These are phyloP conservation scores for Thalassiosira mediterranea DNA, from an alignment of 352 stramenopile genomes.

Conservation along the genomic window DNA sequence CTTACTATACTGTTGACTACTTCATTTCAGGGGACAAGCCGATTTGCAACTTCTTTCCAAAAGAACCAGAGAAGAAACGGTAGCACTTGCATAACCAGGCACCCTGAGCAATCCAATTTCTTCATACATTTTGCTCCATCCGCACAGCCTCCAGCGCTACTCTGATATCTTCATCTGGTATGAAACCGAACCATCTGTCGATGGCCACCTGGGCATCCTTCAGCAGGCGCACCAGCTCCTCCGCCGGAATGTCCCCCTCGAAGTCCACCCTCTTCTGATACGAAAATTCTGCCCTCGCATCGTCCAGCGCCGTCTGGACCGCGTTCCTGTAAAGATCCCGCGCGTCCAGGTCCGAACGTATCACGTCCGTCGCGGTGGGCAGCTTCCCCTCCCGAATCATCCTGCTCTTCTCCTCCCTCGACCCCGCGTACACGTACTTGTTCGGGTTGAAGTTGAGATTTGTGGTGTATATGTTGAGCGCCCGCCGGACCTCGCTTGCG, in stretches of 20 bases:
- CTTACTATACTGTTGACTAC: no score
- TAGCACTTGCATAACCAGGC: no score
- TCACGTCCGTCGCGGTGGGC: slow-evolving; percentile 60
- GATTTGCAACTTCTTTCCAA: no score
- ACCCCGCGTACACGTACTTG: slow-evolving; percentile 59
- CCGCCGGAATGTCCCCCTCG: slow-evolving; percentile 10
- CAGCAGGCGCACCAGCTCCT: slow-evolving; percentile 34
- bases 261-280: slow-evolving; percentile 48
- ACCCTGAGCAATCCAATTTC: no score
- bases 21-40: no score
- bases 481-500: slow-evolving; percentile 50
- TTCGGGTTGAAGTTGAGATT: slow-evolving; percentile 67
- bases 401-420: slow-evolving; percentile 50
- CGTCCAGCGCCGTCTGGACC: slow-evolving; percentile 61
- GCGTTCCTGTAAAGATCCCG: slow-evolving; percentile 79
- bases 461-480: slow-evolving; percentile 73
- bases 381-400: slow-evolving; percentile 68
- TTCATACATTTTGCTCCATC: slow-evolving; percentile 11
- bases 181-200: slow-evolving; percentile 37
- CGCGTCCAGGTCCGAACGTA: slow-evolving; percentile 75
- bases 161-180: slow-evolving; percentile 40
- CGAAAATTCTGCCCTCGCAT: slow-evolving; percentile 63
- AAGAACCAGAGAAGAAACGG: no score
- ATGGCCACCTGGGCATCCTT: slow-evolving; percentile 17
- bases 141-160: slow-evolving; percentile 26